A percentile compares a stretch with the other conserved stretches of the same genome.
Conservation (phyloP, 2,329 filamentous ascomycete species). For the Aaosphaeria pasadenensis region DNA sequence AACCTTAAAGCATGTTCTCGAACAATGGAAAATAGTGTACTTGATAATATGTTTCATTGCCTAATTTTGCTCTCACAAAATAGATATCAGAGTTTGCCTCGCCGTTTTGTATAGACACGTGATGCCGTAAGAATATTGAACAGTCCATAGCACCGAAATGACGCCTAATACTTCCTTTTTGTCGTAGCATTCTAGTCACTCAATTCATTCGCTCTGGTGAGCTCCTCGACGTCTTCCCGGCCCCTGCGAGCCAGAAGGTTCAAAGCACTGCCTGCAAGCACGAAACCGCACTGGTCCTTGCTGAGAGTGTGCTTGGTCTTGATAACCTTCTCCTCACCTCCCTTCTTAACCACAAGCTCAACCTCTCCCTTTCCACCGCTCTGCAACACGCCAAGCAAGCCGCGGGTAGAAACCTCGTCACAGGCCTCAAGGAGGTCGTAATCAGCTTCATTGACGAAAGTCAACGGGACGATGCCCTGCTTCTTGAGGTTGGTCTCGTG, state of each 20-base stretch:
- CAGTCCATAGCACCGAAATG: neutral
- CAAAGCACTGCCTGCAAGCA: slow-evolving; percentile 88
- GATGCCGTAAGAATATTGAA: too few species aligned
- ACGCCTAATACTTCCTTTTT: neutral
- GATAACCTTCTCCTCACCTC: slow-evolving; percentile 65
- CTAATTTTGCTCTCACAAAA: too few species aligned
- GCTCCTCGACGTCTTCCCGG: slow-evolving; percentile 31
- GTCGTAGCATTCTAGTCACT: slow-evolving; percentile 26
- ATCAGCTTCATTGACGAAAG: slow-evolving; percentile 82
- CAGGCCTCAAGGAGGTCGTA: slow-evolving; percentile 81
- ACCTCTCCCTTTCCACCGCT: slow-evolving; percentile 78
- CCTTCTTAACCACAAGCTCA: slow-evolving; percentile 53
- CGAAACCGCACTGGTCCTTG: slow-evolving; percentile 86
- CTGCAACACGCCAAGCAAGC: slow-evolving; percentile 76
- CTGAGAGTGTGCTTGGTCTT: slow-evolving; percentile 85
- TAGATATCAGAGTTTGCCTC: too few species aligned
- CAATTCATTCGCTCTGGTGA: slow-evolving; percentile 37
- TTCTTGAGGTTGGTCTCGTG: slow-evolving; percentile 97
- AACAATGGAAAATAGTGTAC: too few species aligned
- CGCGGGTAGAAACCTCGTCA: slow-evolving; percentile 78
- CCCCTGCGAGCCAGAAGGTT: slow-evolving; percentile 76
- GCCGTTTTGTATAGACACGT: too few species aligned
- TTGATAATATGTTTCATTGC: too few species aligned
- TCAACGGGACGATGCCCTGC: slow-evolving; percentile 93
- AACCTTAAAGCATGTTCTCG: too few species aligned